Conservation (phyloP, 108 stramenopile species). For the Nannochloropsis oceanica region DNA sequence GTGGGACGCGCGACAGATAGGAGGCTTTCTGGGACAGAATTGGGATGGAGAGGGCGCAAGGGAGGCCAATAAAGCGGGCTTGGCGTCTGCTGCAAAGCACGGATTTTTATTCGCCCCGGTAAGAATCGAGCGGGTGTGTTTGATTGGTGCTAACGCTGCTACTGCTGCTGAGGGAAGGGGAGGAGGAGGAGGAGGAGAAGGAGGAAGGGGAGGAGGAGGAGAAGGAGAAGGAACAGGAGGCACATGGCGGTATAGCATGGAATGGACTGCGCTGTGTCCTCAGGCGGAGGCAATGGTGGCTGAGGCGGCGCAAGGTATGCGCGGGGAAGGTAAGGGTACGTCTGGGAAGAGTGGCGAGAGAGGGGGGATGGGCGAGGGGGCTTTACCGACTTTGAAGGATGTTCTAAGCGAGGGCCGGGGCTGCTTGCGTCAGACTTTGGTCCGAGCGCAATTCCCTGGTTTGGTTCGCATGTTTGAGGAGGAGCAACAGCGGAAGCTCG, state of each 20-base stretch:
- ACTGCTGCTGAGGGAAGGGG: too few species aligned
- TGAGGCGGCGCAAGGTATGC: not conserved
- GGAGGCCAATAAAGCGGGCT: not conserved
- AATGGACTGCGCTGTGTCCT: not conserved
- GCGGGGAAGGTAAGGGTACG: not conserved
- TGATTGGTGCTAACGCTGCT: not conserved
- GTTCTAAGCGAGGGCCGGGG: not conserved
- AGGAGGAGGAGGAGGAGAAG: too few species aligned
- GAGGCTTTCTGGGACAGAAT: not conserved
- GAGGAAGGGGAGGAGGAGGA: too few species aligned
- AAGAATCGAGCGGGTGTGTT: not conserved
- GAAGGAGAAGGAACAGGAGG: not conserved
- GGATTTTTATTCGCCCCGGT: not conserved
- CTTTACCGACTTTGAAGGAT: not conserved
- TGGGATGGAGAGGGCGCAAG: not conserved
- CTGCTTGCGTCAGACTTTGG: not conserved
- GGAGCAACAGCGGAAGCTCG: not conserved
- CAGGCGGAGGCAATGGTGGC: not conserved
- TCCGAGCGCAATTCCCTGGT: not conserved
- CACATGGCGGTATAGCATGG: not conserved
- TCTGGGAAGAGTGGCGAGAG: not conserved
- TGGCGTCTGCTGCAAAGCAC: not conserved
- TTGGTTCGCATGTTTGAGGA: not conserved
- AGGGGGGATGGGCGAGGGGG: not conserved
- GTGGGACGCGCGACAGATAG: not conserved